Evolutionary conservation across 257 asterid genomes (phyloP), one percentile per base, ranked within the genome.

Genomic region (Sherardia arvensis): DNA sequence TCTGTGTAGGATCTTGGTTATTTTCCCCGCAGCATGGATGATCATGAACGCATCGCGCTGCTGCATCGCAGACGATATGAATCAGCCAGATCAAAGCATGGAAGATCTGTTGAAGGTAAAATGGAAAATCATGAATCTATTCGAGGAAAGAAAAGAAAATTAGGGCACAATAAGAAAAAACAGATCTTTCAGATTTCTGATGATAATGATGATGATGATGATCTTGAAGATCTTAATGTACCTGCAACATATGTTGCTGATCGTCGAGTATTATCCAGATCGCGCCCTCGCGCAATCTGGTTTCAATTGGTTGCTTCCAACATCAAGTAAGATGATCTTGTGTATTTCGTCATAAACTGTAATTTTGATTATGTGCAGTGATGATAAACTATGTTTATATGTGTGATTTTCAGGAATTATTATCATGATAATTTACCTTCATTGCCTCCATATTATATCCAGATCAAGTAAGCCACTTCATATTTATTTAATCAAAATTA

Each of bases 281-380:
- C 62, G 45, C 22, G 2, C 23, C 59, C 21, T 17, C n/a, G n/a
- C n/a, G 66, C 61, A 8, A 45, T 71, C 12, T 76, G 80, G 80
- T 64, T 76, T 34, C n/a, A 28, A 15, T 21, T 76, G 18, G 69
- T 76, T 64, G 77, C 69, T 59, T 76, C 63, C 33, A 59, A 71
- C 28, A 59, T 29, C 3, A 65, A 68, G 77, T 76, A 54, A 71
- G 80, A 36, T 18, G 1, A 12, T 9, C 1, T 45, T 45, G n/a
- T 2, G 17, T 45, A 34, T 34, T 8, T 34, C 43, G 9, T 34
- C 9, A 34, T 32, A 4, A 32, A 34, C 2, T 34, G 43, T 34
- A 34, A 34, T 34, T 34, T 6, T 34, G 6, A 0, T 7, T 6
- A 7, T 34, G 9, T 34, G 38, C 6, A 33, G 9, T 33, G 14